Evolutionary conservation across 2,329 filamentous ascomycete species (phyloP), one percentile per base, ranked within the genome.

Genomic region (Cladosporium velox): DNA sequence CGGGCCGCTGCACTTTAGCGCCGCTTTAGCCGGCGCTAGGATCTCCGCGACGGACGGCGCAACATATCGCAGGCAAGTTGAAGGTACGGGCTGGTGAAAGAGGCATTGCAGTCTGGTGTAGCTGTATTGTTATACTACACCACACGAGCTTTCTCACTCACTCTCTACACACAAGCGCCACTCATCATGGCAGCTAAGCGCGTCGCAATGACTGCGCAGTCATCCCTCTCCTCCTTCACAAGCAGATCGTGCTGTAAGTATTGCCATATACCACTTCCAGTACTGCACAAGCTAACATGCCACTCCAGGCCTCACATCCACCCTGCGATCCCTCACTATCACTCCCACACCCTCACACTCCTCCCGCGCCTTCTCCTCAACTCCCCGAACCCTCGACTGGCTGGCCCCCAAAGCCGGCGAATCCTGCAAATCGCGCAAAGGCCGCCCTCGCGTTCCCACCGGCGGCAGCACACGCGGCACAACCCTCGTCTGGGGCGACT

Each of bases 401-500:
- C 90, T 98, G 58, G 86, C 91, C 66, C 94, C 94, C 38, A 90
- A 87, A 73, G 81, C 89, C 73, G 88, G 91, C 70, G 93, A 92
- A 77, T 90, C 88, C 75, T 92, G 91, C 79, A 96, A 96, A 84
- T 93, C 93, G 72, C 86, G 86, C 70, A 97, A 97, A 82, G 95
- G 94, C 47, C 88, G 93, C 1, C 90, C 91, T 59, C 88, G 92
- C 73, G 93, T 98, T 59, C 87, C 91, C 28, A 99, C 93, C 0
- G 95, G 95, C 68, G 95, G 95, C 68, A 96, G 91, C 65, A 89
- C 86, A 41, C 93, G 96, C 78, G 95, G 95, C 72, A 99, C 95
- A 41, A 98, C 94, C 0, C 91, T 99, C 24, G 88, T 96, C 66
- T 98, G 93, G 92, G 95, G 95, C 65, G 93, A 98, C 78, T 99